phyloP scores from a whole-genome alignment of 2,329 filamentous ascomycete species.

The Aspergillus pseudotamarii region DNA sequence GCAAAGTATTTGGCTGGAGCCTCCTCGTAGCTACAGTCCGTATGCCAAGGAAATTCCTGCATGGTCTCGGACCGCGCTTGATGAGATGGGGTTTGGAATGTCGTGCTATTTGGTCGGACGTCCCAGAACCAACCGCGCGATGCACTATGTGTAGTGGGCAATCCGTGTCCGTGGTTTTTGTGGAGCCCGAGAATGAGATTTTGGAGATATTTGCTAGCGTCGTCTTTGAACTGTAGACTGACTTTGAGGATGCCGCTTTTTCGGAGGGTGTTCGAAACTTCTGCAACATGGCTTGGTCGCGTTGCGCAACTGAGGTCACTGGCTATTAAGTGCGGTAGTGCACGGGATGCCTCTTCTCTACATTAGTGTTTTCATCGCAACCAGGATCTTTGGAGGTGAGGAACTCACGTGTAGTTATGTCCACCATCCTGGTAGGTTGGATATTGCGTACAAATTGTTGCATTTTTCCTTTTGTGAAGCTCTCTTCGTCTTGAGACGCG shows the following conservation, averaged over 20 bases:
- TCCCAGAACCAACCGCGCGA: slow-evolving; percentile 51
- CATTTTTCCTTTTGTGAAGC: not conserved
- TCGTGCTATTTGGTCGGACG: slow-evolving; percentile 39
- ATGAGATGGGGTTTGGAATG: slow-evolving; percentile 23
- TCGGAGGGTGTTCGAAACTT: not conserved
- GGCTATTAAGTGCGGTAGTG: not conserved
- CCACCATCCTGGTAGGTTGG: not conserved
- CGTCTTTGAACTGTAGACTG: slow-evolving; percentile 36
- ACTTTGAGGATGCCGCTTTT: slow-evolving; percentile 41
- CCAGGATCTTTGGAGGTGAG: not conserved
- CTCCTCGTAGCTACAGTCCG: slow-evolving; percentile 49
- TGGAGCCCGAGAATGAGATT: slow-evolving; percentile 39
- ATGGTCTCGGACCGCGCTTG: slow-evolving; percentile 49
- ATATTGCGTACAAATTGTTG: not conserved
- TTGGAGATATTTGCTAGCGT: slow-evolving; percentile 38
- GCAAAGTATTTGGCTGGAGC: slow-evolving; percentile 44
- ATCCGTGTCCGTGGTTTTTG: slow-evolving; percentile 34
- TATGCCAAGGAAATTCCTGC: slow-evolving; percentile 49
- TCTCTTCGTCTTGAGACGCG: not conserved
- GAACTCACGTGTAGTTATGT: not conserved
- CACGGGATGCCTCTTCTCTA: not conserved
- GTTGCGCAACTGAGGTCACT: not conserved
- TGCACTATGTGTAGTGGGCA: slow-evolving; percentile 48
- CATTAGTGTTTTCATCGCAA: not conserved
- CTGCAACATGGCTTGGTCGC: not conserved